Percentiles rank a stretch among this genome's conserved stretches.
These are phyloP conservation scores for Aegilops longissima DNA, from an alignment of 176 grass and related monocot genomes.

Conservation along the genomic window DNA sequence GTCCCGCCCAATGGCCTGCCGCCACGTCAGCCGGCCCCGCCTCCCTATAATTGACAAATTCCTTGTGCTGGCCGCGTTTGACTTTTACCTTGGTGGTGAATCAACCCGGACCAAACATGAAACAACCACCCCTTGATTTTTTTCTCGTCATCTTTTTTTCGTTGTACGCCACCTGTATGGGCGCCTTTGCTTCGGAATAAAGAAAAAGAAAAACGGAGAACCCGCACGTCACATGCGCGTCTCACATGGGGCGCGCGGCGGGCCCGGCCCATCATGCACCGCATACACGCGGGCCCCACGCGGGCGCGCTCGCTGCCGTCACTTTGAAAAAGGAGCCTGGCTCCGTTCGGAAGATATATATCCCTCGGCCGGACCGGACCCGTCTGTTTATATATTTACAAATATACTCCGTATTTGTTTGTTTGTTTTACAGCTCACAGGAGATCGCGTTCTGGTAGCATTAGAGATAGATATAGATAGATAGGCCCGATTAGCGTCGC, in stretches of 20 bases:
- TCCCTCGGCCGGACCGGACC: background rate
- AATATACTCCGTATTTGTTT: too few relatives aligned
- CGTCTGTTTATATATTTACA: background rate
- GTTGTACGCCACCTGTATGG: conserved; percentile 14
- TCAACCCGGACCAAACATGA: conserved; percentile 7
- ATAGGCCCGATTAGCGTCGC: background rate
- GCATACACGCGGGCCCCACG: conserved; percentile 35
- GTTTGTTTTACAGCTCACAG: background rate
- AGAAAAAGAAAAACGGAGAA: conserved; percentile 38
- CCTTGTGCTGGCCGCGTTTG: conserved; percentile 41
- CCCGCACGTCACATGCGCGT: conserved; percentile 35
- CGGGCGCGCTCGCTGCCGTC: conserved; percentile 19
- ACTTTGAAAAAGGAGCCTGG: conserved; percentile 29
- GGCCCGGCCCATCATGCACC: conserved; percentile 34
- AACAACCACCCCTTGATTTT: background rate
- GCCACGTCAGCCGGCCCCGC: conserved; percentile 35
- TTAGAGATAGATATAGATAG: background rate
- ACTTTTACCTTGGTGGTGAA: conserved; percentile 52
- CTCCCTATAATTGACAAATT: conserved; percentile 28
- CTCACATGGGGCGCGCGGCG: conserved; percentile 35
- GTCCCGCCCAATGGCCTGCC: conserved; percentile 41
- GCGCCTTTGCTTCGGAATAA: conserved; percentile 45
- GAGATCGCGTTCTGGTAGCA: background rate
- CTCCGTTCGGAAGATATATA: background rate
- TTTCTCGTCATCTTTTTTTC: background rate